A percentile compares a stretch with the other conserved stretches of the same genome.
phyloP scores from a whole-genome alignment of 805 yeast species.

The Kodamaea restingae region DNA sequence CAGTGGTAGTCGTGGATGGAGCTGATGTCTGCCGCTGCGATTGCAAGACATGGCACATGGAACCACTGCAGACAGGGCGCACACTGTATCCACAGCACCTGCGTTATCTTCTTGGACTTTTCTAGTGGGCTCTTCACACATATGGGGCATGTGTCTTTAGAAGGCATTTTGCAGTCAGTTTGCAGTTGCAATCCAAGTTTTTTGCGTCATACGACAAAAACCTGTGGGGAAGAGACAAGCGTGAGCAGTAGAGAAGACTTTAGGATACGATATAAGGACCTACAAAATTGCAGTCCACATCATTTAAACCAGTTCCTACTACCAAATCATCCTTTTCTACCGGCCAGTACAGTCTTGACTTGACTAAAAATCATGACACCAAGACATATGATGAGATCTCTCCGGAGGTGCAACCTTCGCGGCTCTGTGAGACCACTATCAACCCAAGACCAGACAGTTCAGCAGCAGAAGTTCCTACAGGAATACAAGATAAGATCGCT shows the following conservation, averaged over 20 bases:
- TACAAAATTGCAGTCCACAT: no score
- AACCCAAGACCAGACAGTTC: conserved; percentile 5
- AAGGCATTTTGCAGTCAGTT: not conserved
- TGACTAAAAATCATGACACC: no score
- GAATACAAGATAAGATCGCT: conserved; percentile 57
- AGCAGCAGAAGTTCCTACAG: conserved; percentile 40
- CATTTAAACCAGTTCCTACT: no score
- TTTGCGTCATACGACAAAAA: not conserved
- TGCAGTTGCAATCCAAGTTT: no score
- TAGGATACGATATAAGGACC: no score
- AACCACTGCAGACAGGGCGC: conserved; percentile 52
- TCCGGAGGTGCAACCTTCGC: no score
- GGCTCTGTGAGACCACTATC: not conserved
- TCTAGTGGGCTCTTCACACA: conserved; percentile 6
- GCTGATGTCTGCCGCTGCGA: conserved; percentile 34
- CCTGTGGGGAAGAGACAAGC: no score
- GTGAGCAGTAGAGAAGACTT: no score
- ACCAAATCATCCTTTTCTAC: no score
- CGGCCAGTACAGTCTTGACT: no score
- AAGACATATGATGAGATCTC: no score
- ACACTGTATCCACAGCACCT: conserved; percentile 51
- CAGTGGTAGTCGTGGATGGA: conserved; percentile 54
- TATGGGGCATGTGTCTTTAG: conserved; percentile 6
- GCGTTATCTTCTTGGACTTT: conserved; percentile 3
- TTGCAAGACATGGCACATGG: conserved; percentile 47